Evolutionary conservation across 306 rosid species (phyloP), one percentile per base, ranked within the genome.

Genomic region (Datisca glomerata): DNA sequence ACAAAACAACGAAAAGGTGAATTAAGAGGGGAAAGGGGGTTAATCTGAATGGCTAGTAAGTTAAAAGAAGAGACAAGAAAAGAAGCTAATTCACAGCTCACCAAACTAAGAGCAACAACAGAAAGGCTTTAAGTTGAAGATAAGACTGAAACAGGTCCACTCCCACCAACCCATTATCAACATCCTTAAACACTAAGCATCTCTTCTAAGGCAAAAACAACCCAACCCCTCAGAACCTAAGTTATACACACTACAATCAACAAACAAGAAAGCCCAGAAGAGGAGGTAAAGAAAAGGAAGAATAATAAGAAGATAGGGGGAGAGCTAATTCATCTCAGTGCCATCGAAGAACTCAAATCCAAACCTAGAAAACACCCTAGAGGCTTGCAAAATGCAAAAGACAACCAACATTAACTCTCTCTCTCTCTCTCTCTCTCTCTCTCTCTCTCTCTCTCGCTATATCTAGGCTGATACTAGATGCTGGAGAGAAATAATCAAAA

Each of bases 51-150:
- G 32, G 63, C 35, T 20, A 73, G 47, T 47, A 35, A 37, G 48
- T 27, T 32, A 12, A 41, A 55, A 46, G 45, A 59, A 53, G 51
- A 63, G 70, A 77, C 81, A 74, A 71, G 70, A 64, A 51, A 42
- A 50, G 67, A 66, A 62, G 64, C 75, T 6, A 28, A 45, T 19
- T 45, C 25, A 37, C 27, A 48, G 27, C 19, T 23, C 8, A 31
- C 24, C 14, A n/a, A 35, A 49, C 5, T 18, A 18, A 5, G 40
- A 21, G 18, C 28, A 21, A n/a, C 19, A 21, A 34, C 21, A 18
- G 19, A 6, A 24, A 50, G 1, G 43, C 46, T 51, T 51, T 33
- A 51, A 18, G 35, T 24, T 24, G 8, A 51, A 51, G 56, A 51
- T 38, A 38, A 18, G 39, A 39, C 14, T 36, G 24, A 49, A 38